Evolutionary conservation across 208 protist genomes (phyloP).

Genomic region (Crithidia fasciculata): DNA sequence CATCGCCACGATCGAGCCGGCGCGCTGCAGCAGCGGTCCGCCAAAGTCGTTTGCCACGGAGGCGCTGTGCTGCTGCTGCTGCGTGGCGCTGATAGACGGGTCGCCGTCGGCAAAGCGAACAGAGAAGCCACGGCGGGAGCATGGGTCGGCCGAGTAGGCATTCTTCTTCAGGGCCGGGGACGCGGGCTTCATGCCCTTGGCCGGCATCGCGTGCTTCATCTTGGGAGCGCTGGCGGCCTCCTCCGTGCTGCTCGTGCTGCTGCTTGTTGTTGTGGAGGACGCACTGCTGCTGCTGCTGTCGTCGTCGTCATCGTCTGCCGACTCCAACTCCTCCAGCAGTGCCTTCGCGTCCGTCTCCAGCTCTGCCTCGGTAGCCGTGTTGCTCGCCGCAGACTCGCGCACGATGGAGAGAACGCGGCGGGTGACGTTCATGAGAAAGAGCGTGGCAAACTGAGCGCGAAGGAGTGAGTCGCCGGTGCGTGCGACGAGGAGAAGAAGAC

Average conservation of each 20-base stretch:
- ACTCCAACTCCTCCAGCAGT: slow-evolving; percentile 38
- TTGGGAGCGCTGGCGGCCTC: not conserved
- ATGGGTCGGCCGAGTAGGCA: not conserved
- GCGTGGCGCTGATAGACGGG: not conserved
- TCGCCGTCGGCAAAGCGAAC: slow-evolving; percentile 38
- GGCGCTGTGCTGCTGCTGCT: slow-evolving; percentile 31
- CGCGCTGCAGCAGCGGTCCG: slow-evolving; percentile 42
- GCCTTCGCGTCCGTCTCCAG: slow-evolving; percentile 56
- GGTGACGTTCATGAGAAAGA: slow-evolving; percentile 88
- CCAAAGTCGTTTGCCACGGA: slow-evolving; percentile 20
- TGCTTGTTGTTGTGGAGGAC: slow-evolving; percentile 1
- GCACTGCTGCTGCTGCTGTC: not conserved
- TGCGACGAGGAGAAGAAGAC: slow-evolving; percentile 61
- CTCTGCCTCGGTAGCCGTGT: slow-evolving; percentile 42
- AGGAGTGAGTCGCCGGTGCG: slow-evolving; percentile 62
- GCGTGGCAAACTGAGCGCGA: slow-evolving; percentile 70
- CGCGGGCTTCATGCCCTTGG: slow-evolving; percentile 12
- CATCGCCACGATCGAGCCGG: slow-evolving; percentile 51
- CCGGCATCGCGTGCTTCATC: not conserved
- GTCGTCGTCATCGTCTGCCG: slow-evolving; percentile 14
- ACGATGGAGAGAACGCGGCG: slow-evolving; percentile 83
- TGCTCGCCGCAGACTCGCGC: slow-evolving; percentile 61
- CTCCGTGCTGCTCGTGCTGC: slow-evolving; percentile 2
- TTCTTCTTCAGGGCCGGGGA: slow-evolving; percentile 12
- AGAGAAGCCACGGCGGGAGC: slow-evolving; percentile 24